phyloP scores from a whole-genome alignment of 257 asterid genomes.

The Solanum peruvianum region DNA sequence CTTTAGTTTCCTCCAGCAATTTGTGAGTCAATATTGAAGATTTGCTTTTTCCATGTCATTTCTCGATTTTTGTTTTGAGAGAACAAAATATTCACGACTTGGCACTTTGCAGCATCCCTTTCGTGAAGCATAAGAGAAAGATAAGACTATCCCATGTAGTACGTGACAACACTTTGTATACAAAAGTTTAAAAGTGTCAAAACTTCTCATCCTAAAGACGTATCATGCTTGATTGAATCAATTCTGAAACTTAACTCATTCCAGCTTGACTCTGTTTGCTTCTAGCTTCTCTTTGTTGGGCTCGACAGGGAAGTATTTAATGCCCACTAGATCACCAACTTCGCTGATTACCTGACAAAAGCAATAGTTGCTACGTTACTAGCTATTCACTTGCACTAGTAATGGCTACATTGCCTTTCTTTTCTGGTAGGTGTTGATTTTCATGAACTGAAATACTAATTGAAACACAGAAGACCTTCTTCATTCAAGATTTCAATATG shows the following conservation, averaged over 20 bases:
- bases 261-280: constrained; percentile 8
- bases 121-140: not conserved
- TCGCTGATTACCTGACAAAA: not conserved
- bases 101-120: not conserved
- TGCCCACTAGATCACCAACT: constrained; percentile 81
- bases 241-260: not conserved
- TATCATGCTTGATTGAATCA: not conserved
- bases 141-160: not conserved
- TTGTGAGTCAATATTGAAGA: not conserved
- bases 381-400: not conserved
- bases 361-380: not conserved
- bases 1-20: not conserved
- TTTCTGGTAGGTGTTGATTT: not conserved
- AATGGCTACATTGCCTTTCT: not conserved
- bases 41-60: not conserved
- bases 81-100: not conserved
- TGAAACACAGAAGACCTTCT: not conserved
- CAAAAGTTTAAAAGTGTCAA: not conserved
- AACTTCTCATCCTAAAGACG: not conserved
- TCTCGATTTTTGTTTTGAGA: not conserved
- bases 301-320: constrained; percentile 80
- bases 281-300: constrained; percentile 50
- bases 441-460: not conserved
- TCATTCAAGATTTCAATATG: not conserved
- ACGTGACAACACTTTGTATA: not conserved